Evolutionary conservation across 169 alveolate species (phyloP).

Genomic region (Miamiensis avidus): DNA sequence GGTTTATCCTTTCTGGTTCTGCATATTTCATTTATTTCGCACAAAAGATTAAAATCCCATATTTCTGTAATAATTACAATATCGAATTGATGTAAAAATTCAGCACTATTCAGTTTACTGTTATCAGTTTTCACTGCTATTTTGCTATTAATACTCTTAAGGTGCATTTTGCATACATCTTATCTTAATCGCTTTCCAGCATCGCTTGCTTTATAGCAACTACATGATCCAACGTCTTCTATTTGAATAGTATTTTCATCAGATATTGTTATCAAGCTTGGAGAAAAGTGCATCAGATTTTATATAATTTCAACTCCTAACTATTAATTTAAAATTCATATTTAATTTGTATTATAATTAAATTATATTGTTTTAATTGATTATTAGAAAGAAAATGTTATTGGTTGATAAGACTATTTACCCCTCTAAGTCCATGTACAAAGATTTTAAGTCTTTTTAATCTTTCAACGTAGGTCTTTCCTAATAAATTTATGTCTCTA

Average conservation of each 20-base stretch:
- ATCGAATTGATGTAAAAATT: neutral
- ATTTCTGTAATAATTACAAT: neutral
- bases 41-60: neutral
- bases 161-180: neutral
- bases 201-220: neutral
- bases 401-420: no score
- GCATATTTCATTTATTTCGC: neutral
- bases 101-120: neutral
- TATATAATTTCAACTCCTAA: neutral
- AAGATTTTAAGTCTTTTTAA: no score
- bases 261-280: neutral
- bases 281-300: neutral
- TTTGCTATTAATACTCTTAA: neutral
- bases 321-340: neutral
- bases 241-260: neutral
- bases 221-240: neutral
- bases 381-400: no score
- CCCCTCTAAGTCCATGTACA: neutral
- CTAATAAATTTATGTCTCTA: neutral
- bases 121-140: neutral
- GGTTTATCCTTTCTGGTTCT: neutral
- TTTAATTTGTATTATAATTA: no score
- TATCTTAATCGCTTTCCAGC: neutral
- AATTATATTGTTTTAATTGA: no score
- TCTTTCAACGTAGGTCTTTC: neutral